Evolutionary conservation across 2,329 filamentous ascomycete genomes (phyloP).

Genomic region (Colletotrichum tofieldiae): DNA sequence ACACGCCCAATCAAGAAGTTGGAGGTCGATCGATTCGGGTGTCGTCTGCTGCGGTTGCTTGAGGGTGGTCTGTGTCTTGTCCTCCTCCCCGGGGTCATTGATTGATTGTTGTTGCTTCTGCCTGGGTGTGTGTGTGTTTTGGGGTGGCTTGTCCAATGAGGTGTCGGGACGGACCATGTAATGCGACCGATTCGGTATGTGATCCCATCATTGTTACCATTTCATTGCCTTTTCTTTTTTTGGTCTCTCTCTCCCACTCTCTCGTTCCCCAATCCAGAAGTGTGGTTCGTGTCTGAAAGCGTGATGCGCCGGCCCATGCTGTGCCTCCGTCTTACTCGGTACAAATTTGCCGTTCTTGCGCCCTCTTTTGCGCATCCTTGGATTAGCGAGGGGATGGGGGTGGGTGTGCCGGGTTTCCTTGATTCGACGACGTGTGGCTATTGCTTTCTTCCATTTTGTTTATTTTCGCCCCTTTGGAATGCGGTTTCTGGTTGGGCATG

Average conservation of each 20-base stretch:
- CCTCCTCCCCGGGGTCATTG: background rate
- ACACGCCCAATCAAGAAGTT: background rate
- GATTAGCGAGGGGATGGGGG: background rate
- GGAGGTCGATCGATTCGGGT: background rate
- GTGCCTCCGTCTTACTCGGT: no score
- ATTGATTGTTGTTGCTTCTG: background rate
- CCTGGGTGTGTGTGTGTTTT: background rate
- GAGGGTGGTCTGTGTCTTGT: background rate
- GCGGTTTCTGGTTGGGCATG: background rate
- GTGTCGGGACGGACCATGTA: background rate
- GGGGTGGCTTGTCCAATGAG: constrained; percentile 10
- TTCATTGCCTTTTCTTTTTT: background rate
- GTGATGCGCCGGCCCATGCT: background rate
- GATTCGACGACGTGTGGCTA: background rate
- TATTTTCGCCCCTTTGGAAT: no score
- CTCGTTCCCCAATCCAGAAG: background rate
- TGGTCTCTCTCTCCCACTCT: background rate
- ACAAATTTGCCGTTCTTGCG: background rate
- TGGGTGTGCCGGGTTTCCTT: background rate
- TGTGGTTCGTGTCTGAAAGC: background rate
- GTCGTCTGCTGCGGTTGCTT: background rate
- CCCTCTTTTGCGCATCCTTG: background rate
- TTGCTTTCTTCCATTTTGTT: background rate
- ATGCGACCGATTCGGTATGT: constrained; percentile 22
- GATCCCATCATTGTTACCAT: constrained; percentile 7